These are phyloP conservation scores for Podila verticillata DNA, from an alignment of 192 early-diverging fungal species.

Conservation along the genomic window DNA sequence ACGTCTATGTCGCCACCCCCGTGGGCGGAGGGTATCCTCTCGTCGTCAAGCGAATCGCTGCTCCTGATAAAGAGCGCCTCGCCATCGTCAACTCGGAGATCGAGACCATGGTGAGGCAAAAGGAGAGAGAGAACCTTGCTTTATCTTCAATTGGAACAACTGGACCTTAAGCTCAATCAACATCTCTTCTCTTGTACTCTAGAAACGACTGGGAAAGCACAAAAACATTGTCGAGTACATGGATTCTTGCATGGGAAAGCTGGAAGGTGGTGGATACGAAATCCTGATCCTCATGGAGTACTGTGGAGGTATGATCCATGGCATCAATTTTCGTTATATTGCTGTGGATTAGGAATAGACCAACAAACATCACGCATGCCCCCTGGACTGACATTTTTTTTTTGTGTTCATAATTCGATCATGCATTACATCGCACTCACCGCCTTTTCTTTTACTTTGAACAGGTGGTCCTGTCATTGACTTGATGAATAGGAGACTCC, in stretches of 20 bases:
- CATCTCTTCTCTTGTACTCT: background rate
- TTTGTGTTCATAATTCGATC: slow-evolving; percentile 10
- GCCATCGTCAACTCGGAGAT: slow-evolving; percentile 78
- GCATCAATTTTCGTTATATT: background rate
- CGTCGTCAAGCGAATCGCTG: slow-evolving; percentile 86
- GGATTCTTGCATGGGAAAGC: slow-evolving; percentile 70
- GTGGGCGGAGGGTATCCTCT: slow-evolving; percentile 56
- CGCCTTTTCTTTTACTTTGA: background rate
- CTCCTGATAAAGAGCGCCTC: slow-evolving; percentile 73
- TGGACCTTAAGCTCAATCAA: background rate
- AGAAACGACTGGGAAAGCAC: slow-evolving; percentile 78
- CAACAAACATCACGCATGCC: no score
- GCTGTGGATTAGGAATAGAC: slow-evolving; percentile 4
- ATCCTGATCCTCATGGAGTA: slow-evolving; percentile 93
- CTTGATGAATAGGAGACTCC: slow-evolving; percentile 85
- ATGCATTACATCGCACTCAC: background rate
- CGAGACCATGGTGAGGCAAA: slow-evolving; percentile 70
- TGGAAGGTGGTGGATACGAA: slow-evolving; percentile 75
- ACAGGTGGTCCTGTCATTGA: slow-evolving; percentile 83
- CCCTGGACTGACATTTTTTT: background rate
- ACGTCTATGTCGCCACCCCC: slow-evolving; percentile 84
- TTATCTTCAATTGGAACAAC: background rate
- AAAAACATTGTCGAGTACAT: slow-evolving; percentile 85
- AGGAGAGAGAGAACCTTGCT: background rate
- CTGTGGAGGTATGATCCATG: slow-evolving; percentile 71